These are phyloP conservation scores for Russula sp. DNA, from an alignment of 768 basidiomycete species.

Conservation along the genomic window DNA sequence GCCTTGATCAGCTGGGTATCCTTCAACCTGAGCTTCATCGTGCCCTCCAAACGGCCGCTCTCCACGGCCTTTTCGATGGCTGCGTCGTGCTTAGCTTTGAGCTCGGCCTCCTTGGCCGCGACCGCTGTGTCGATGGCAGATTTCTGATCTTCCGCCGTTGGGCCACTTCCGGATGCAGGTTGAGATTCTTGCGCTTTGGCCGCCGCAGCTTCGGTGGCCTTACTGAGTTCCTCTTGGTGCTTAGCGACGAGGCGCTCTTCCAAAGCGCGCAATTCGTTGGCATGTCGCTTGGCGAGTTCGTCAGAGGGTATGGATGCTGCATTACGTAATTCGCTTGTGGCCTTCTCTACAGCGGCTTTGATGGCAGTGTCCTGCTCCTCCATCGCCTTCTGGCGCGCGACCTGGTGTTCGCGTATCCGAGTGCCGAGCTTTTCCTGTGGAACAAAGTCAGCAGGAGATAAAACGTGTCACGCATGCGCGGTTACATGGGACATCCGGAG, in stretches of 20 bases:
- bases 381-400: conserved; percentile 45
- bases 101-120: conserved; percentile 40
- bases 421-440: conserved; percentile 43
- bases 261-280: conserved; percentile 50
- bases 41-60: conserved; percentile 56
- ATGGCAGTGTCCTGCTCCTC: conserved; percentile 43
- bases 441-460: neutral
- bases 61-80: conserved; percentile 64
- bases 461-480: neutral
- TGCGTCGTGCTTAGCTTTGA: conserved; percentile 41
- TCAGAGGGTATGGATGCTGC: conserved; percentile 28
- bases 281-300: conserved; percentile 45
- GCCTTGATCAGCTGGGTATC: conserved; percentile 59
- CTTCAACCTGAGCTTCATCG: conserved; percentile 57
- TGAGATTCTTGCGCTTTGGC: conserved; percentile 26
- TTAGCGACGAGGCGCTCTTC: conserved; percentile 46
- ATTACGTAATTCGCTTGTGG: conserved; percentile 37
- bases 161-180: conserved; percentile 21
- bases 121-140: conserved; percentile 45
- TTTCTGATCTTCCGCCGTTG: conserved; percentile 28
- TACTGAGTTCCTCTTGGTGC: conserved; percentile 47
- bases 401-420: conserved; percentile 43
- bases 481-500: conserved; percentile 24
- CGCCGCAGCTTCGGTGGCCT: conserved; percentile 36
- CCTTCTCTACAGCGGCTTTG: conserved; percentile 50